phyloP scores from a whole-genome alignment of 352 stramenopile species.

The Globisporangium alternatum region DNA sequence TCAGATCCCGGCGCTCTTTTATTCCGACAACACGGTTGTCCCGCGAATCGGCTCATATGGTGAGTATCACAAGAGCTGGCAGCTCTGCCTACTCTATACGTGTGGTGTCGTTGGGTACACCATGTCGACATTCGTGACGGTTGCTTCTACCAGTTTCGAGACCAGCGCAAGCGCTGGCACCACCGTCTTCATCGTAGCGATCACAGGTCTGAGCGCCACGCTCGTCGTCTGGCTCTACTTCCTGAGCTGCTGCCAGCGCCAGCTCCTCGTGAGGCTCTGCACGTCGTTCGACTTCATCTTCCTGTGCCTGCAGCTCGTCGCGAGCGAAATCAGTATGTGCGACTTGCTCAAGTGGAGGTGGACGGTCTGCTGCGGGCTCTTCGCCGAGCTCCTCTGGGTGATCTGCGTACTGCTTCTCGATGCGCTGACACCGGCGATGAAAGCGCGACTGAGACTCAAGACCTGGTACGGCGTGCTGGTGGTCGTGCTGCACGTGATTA shows the following conservation, averaged over 20 bases:
- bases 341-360: slow-evolving; percentile 1
- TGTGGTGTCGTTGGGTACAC: not conserved
- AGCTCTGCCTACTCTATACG: not conserved
- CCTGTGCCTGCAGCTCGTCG: slow-evolving; percentile 1
- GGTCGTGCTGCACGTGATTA: not conserved
- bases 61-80: not conserved
- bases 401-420: slow-evolving; percentile 8
- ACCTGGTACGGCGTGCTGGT: not conserved
- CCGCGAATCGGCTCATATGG: not conserved
- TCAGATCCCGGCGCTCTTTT: not conserved
- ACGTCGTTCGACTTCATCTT: slow-evolving; percentile 21
- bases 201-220: not conserved
- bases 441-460: not conserved
- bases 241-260: not conserved
- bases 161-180: not conserved
- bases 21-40: not conserved
- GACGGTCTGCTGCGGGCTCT: not conserved
- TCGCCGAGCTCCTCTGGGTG: not conserved
- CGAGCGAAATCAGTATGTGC: not conserved
- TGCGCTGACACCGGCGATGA: slow-evolving; percentile 4
- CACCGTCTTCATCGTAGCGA: not conserved
- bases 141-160: not conserved
- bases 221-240: not conserved
- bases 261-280: slow-evolving; percentile 1
- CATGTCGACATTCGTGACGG: not conserved